Conservation (phyloP, 2,329 filamentous ascomycete genomes). For the Mycocentrospora acerina region DNA sequence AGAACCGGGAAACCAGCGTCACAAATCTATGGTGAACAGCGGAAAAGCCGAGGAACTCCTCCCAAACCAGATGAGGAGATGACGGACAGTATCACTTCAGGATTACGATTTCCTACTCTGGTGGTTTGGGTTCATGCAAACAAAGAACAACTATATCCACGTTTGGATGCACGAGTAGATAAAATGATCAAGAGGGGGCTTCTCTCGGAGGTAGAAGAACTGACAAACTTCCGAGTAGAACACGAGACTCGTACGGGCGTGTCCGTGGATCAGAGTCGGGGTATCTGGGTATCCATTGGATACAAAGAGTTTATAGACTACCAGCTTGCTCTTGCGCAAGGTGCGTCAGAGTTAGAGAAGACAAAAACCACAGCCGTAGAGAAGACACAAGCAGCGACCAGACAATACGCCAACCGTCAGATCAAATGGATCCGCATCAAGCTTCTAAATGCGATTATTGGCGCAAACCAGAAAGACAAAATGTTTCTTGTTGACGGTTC, state of each 20-base stretch:
- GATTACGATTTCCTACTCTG: slow-evolving; percentile 60
- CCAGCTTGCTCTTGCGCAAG: slow-evolving; percentile 44
- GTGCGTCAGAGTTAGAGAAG: slow-evolving; percentile 51
- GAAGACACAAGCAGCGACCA: slow-evolving; percentile 76
- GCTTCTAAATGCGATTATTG: slow-evolving; percentile 67
- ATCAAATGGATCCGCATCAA: slow-evolving; percentile 85
- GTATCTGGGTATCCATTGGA: slow-evolving; percentile 96
- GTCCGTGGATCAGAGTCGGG: slow-evolving; percentile 69
- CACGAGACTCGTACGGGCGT: slow-evolving; percentile 51
- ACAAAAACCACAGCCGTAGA: slow-evolving; percentile 66
- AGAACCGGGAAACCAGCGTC: slow-evolving; percentile 80
- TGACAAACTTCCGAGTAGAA: slow-evolving; percentile 52
- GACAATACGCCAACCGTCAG: slow-evolving; percentile 85
- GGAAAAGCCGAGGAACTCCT: slow-evolving; percentile 35
- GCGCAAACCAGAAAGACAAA: slow-evolving; percentile 54
- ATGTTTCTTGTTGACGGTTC: slow-evolving; percentile 84
- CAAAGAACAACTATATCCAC: slow-evolving; percentile 64
- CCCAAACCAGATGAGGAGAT: slow-evolving; percentile 2
- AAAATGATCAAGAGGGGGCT: slow-evolving; percentile 75
- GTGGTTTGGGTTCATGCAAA: slow-evolving; percentile 88
- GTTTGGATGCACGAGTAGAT: slow-evolving; percentile 77
- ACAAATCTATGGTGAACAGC: slow-evolving; percentile 81
- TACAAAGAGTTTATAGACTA: slow-evolving; percentile 88
- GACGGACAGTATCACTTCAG: slow-evolving; percentile 2
- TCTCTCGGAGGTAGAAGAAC: slow-evolving; percentile 60